Evolutionary conservation across 805 yeast genomes (phyloP), one percentile per base, ranked within the genome.

Genomic region (Sugiyamaella chiloensis): DNA sequence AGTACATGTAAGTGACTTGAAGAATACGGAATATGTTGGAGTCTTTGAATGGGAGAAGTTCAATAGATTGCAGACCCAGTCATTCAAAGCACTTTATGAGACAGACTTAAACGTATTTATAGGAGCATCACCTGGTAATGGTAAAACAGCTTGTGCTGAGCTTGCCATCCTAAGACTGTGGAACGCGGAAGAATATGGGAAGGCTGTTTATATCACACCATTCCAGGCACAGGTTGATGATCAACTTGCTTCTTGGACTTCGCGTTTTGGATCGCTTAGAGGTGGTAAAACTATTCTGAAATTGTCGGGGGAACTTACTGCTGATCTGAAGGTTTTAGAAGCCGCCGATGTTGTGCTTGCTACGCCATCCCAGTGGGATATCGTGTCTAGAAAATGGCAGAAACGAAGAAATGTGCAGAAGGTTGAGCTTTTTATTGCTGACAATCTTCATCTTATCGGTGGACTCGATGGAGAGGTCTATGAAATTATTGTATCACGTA

Each of bases 341-440:
- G 68, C 70, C 24, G 76, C 80, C 47, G 91, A 89, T 61, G 63
- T 91, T 44, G 66, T 87, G 14, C 64, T 91, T 11, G 79, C 87
- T 3, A 88, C 97, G 0, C 96, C 96, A 0, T 72, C 68, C 19
- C 91, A 87, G 52, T 85, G 88, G 70, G 90, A 87, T 52, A 54
- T 70, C 3, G 58, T 89, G 0, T 78, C 95, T 0, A 76, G 91
- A 52, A 73, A 89, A 40, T 90, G 98, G 98, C 82, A 82, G 55
- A 85, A 81, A 53, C 73, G 95, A 47, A 80, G 78, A 54, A 80
- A 53, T 53, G 70, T 91, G 4, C 87, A 83, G 51, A 61, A 77
- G 0, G 77, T 91, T 24, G 88, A 80, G 40, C 62, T 87, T 26
- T 59, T 88, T 2, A 75, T 93, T 43, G 80, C 79, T 31, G 96